A percentile compares a stretch with the other conserved stretches of the same genome.
Conservation (phyloP, 2,329 filamentous ascomycete species). For the Cordyceps fumosorosea region DNA sequence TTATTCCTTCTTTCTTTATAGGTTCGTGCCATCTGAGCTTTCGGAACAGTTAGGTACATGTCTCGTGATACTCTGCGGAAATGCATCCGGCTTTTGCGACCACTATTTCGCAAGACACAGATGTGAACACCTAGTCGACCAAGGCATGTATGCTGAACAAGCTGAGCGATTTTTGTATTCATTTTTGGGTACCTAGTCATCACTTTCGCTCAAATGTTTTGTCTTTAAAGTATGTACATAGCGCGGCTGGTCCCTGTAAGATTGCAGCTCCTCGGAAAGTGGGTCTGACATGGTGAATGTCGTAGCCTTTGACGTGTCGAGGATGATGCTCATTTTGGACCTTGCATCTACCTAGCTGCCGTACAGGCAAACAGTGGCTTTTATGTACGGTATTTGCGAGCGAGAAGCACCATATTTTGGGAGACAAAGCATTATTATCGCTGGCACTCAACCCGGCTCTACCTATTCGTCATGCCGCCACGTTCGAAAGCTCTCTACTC, state of each 20-base stretch:
- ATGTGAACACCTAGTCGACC: too few species aligned
- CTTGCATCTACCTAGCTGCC: background rate
- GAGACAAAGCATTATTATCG: background rate
- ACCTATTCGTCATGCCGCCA: slow-evolving; percentile 1
- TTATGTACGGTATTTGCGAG: background rate
- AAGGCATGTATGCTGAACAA: too few species aligned
- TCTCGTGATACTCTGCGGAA: too few species aligned
- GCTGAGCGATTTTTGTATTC: background rate
- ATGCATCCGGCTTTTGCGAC: too few species aligned
- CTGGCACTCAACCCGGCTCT: background rate
- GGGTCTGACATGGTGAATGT: slow-evolving; percentile 2
- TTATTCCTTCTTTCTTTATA: background rate
- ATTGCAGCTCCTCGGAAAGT: slow-evolving; percentile 3
- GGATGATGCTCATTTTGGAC: background rate
- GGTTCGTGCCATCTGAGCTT: background rate
- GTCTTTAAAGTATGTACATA: background rate
- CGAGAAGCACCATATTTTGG: background rate
- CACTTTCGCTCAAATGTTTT: background rate
- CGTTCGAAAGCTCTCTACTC: background rate
- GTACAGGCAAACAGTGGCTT: background rate
- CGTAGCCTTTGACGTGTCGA: background rate
- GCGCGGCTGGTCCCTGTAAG: background rate
- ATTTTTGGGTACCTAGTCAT: background rate
- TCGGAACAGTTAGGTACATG: background rate
- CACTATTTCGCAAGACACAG: too few species aligned